Percentiles rank a stretch among this genome's conserved stretches.
These are phyloP conservation scores for Phytopythium montanum DNA, from an alignment of 352 stramenopile genomes.

Conservation along the genomic window DNA sequence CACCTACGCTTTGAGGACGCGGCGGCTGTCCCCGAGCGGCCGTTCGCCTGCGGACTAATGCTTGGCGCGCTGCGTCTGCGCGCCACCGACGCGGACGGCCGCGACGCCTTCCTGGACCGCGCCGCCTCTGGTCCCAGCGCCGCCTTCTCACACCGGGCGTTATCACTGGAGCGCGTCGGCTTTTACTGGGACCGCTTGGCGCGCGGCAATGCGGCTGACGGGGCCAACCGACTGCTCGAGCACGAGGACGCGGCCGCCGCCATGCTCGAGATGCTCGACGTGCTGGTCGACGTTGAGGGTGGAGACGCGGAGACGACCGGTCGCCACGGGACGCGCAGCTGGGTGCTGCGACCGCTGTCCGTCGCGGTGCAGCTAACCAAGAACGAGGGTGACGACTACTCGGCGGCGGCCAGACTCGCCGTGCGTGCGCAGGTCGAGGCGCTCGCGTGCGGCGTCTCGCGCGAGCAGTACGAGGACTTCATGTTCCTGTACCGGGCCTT, in stretches of 20 bases:
- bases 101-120: slow-evolving; percentile 69
- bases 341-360: slow-evolving; percentile 50
- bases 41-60: slow-evolving; percentile 74
- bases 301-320: slow-evolving; percentile 3
- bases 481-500: slow-evolving; percentile 73
- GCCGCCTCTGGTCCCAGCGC: slow-evolving; percentile 21
- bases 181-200: slow-evolving; percentile 71
- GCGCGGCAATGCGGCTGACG: slow-evolving; percentile 15
- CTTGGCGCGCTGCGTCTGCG: slow-evolving; percentile 63
- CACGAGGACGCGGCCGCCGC: slow-evolving; percentile 22
- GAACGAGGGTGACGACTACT: slow-evolving; percentile 76
- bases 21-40: slow-evolving; percentile 49
- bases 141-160: slow-evolving; percentile 60
- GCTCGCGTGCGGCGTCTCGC: slow-evolving; percentile 49
- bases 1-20: slow-evolving; percentile 79
- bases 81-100: slow-evolving; percentile 65
- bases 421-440: slow-evolving; percentile 46
- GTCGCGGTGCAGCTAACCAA: slow-evolving; percentile 67
- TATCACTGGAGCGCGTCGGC: slow-evolving; percentile 40
- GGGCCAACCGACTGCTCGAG: too few relatives aligned
- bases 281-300: slow-evolving; percentile 13
- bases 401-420: slow-evolving; percentile 59
- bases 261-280: slow-evolving; percentile 56
- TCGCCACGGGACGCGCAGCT: slow-evolving; percentile 17
- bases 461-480: slow-evolving; percentile 82